A percentile compares a stretch with the other conserved stretches of the same genome.
Evolutionary conservation across 768 basidiomycete genomes (phyloP).

Genomic region (Pleurotus tuber-regium): DNA sequence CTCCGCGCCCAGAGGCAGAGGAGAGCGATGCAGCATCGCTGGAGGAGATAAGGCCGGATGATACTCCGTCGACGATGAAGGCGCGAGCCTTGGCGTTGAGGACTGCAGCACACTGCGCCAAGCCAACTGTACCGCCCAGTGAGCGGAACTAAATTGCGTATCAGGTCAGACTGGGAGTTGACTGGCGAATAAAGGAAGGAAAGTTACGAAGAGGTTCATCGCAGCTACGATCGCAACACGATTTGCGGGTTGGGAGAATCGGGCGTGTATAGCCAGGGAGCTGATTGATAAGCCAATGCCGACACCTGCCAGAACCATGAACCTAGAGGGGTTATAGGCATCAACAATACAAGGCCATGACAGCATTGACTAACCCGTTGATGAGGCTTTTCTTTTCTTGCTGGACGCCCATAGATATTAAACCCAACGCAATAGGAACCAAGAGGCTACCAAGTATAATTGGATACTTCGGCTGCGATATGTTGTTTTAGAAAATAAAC

Average conservation of each 20-base stretch:
- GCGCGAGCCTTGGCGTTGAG: conserved; percentile 39
- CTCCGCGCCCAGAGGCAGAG: conserved; percentile 15
- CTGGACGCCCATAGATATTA: conserved; percentile 41
- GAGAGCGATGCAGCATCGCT: conserved; percentile 25
- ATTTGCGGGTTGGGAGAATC: conserved; percentile 38
- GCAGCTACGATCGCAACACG: conserved; percentile 42
- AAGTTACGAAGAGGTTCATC: conserved; percentile 42
- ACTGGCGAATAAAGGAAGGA: not conserved
- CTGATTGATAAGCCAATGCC: conserved; percentile 40
- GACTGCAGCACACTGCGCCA: conserved; percentile 51
- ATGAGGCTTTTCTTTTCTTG: conserved; percentile 29
- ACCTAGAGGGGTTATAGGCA: conserved; percentile 22
- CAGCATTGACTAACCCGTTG: conserved; percentile 28
- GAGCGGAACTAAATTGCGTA: conserved; percentile 35
- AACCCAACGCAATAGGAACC: conserved; percentile 38
- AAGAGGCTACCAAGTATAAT: conserved; percentile 37
- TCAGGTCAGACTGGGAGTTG: not conserved
- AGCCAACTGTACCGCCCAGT: conserved; percentile 51
- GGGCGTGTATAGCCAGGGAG: conserved; percentile 40
- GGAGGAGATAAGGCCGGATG: conserved; percentile 25
- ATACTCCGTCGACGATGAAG: conserved; percentile 25
- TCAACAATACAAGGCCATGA: not conserved
- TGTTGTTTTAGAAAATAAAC: too few species aligned
- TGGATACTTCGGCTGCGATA: conserved; percentile 37
- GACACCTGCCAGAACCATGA: conserved; percentile 42